A percentile compares a stretch with the other conserved stretches of the same genome.
These are phyloP conservation scores for Cyclotella baltica DNA, from an alignment of 108 stramenopile genomes.

Conservation along the genomic window DNA sequence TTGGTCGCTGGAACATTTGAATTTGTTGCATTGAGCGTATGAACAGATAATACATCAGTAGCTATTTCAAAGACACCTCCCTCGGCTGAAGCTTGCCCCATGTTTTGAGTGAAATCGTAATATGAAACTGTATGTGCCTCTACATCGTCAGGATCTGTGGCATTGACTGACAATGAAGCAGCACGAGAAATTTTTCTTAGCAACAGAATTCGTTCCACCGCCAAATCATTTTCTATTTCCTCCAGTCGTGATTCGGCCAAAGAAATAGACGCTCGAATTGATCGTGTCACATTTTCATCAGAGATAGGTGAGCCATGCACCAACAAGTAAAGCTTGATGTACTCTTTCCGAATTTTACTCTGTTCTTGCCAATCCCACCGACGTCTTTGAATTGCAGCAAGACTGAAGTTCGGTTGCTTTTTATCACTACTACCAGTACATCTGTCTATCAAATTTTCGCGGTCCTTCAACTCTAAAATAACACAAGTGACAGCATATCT, in stretches of 20 bases:
- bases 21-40: too few relatives aligned
- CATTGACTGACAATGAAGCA: conserved; percentile 16
- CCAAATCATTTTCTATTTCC: conserved; percentile 71
- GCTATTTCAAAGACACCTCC: too few relatives aligned
- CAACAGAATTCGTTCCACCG: conserved; percentile 76
- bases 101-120: neutral
- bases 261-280: neutral
- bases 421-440: conserved; percentile 12
- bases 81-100: neutral
- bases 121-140: neutral
- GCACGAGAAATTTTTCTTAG: conserved; percentile 53
- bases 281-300: neutral
- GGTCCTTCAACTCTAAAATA: conserved; percentile 59
- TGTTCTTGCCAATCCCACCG: conserved; percentile 63
- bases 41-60: too few relatives aligned
- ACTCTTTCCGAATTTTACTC: conserved; percentile 63
- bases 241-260: conserved; percentile 30
- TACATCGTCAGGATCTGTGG: neutral
- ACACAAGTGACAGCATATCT: conserved; percentile 62
- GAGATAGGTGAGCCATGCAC: conserved; percentile 5
- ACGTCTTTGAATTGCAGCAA: neutral
- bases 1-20: too few relatives aligned
- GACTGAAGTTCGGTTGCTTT: conserved; percentile 43
- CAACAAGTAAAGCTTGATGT: conserved; percentile 68
- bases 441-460: conserved; percentile 40